Evolutionary conservation across 2,329 filamentous ascomycete species (phyloP), one percentile per base, ranked within the genome.

Genomic region (Trichoderma polysporum): DNA sequence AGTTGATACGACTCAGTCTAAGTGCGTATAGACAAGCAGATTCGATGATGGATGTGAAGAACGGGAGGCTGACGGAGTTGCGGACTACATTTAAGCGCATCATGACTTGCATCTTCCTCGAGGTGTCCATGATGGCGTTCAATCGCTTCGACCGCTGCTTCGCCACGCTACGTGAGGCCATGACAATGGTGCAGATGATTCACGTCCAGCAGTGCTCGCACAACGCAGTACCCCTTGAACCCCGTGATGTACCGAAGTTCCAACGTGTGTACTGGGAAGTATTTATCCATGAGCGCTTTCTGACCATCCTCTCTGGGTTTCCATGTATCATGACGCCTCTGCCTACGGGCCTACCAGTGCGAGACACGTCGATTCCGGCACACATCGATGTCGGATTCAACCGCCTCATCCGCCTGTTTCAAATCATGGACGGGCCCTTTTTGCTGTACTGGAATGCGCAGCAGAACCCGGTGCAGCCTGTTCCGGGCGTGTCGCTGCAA

Each of bases 241-340:
- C 64, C 9, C 47, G 57, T 22, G 71, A 73, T 13, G 41, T 71
- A 12, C 60, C 70, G 12, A 70, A 70, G 39, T 69, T 66, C 12
- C 71, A 73, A 33, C 59, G 71, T 19, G 69, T 73, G 58, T 73
- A 73, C 65, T 73, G 71, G 71, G 70, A 73, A 41, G 69, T 70
- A 25, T 73, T 72, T 35, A 71, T 73, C 27, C 71, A 72, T 62
- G 71, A 73, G 71, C 81, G 85, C 17, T 87, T 86, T 71, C 71
- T 84, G n/a, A 82, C 82, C 37, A 81, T 86, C 29, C 76, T 83
- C 4, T 80, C 84, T 45, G 84, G 84, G 50, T 81, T 81, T 5
- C 77, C 79, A 1, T 76, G 76, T 31, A 72, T 76, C 17, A 71
- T 81, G 68, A 70, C 71, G 9, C 75, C 78, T 0, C 74, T 81